Conservation (phyloP, 2,329 filamentous ascomycete species). For the Lecanicillium sp. region DNA sequence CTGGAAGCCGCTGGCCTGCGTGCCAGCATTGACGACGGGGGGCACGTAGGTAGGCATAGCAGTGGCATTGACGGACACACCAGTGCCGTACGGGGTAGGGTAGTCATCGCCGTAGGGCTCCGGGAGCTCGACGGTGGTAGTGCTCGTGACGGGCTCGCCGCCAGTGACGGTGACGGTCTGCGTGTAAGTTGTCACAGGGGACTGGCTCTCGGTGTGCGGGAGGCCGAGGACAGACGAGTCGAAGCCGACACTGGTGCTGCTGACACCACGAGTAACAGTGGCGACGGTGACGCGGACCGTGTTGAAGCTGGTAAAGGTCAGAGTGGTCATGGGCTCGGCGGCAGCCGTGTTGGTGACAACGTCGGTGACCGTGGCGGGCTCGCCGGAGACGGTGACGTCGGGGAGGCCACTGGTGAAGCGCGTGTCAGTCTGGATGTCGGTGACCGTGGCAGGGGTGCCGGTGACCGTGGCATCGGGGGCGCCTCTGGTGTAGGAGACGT, state of each 20-base stretch:
- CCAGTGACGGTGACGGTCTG: constrained; percentile 27
- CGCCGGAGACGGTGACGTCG: constrained; percentile 26
- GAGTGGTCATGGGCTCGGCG: constrained; percentile 15
- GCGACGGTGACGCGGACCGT: constrained; percentile 24
- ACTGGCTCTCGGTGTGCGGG: background rate
- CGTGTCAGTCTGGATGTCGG: constrained; percentile 20
- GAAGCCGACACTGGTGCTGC: constrained; percentile 17
- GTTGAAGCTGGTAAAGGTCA: constrained; percentile 24
- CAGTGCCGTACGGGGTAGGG: constrained; percentile 19
- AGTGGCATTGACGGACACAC: constrained; percentile 25
- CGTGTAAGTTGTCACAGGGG: constrained; percentile 23
- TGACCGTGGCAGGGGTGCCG: constrained; percentile 21
- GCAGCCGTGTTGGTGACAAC: constrained; percentile 17
- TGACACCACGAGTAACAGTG: constrained; percentile 18
- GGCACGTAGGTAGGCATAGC: constrained; percentile 13
- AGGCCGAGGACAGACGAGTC: constrained; percentile 12
- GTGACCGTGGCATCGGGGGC: constrained; percentile 21
- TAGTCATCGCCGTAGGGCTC: constrained; percentile 13
- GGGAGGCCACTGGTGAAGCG: constrained; percentile 25
- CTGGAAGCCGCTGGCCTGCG: constrained; percentile 18
- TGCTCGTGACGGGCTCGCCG: constrained; percentile 23
- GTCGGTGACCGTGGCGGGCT: constrained; percentile 27
- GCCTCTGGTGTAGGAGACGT: constrained; percentile 9
- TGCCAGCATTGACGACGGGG: constrained; percentile 21
- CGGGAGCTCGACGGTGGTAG: constrained; percentile 28